phyloP scores from a whole-genome alignment of 2,329 filamentous ascomycete genomes.

The Xylariales sp. region DNA sequence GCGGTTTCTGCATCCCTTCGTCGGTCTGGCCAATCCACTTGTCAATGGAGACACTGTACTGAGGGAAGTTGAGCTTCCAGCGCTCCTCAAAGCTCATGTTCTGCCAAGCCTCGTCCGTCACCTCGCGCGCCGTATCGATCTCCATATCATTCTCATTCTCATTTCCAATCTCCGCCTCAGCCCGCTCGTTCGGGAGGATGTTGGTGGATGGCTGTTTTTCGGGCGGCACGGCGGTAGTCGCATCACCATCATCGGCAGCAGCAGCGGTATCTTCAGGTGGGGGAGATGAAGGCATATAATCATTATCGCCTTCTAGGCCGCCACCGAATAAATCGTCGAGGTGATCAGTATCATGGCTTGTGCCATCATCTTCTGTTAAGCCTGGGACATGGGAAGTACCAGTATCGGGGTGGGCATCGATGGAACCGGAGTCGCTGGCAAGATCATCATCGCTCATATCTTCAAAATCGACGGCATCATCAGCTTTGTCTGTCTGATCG shows the following conservation, averaged over 20 bases:
- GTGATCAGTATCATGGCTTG: slow-evolving; percentile 66
- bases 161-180: slow-evolving; percentile 7
- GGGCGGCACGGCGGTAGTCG: slow-evolving; percentile 1
- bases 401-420: slow-evolving; percentile 47
- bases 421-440: slow-evolving; percentile 71
- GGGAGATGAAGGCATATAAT: slow-evolving; percentile 58
- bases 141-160: slow-evolving; percentile 35
- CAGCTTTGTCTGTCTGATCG: slow-evolving; percentile 82
- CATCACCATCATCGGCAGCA: background rate
- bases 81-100: slow-evolving; percentile 54
- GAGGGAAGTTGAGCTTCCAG: slow-evolving; percentile 57
- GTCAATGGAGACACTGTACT: slow-evolving; percentile 56
- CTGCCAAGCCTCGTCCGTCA: slow-evolving; percentile 52
- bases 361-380: slow-evolving; percentile 69
- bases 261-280: slow-evolving; percentile 50
- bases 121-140: slow-evolving; percentile 33
- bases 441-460: slow-evolving; percentile 94
- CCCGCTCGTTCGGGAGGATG: slow-evolving; percentile 19
- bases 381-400: slow-evolving; percentile 61
- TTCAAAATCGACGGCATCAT: slow-evolving; percentile 90
- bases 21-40: slow-evolving; percentile 51
- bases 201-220: slow-evolving; percentile 15
- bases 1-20: slow-evolving; percentile 75
- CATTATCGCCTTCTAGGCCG: slow-evolving; percentile 57
- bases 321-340: slow-evolving; percentile 77